Evolutionary conservation across 192 early-diverging fungal genomes (phyloP).

Genomic region (Gonapodya sp.): DNA sequence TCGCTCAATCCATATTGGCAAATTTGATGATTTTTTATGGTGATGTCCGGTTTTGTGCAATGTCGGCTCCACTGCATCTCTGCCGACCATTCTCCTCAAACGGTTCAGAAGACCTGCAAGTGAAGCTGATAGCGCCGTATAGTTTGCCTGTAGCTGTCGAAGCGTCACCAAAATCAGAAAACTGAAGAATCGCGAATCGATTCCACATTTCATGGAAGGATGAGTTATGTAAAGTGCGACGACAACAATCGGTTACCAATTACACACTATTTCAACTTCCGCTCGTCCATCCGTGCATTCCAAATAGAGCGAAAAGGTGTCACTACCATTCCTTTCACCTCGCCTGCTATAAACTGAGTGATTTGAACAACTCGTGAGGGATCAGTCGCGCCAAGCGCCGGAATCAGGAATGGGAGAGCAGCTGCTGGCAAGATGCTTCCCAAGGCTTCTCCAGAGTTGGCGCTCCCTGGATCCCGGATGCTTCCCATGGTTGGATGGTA

Average conservation of each 20-base stretch:
- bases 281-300: not conserved
- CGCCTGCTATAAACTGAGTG: not conserved
- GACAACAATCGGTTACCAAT: too few species aligned
- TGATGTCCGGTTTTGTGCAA: not conserved
- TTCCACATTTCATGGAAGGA: not conserved
- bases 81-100: not conserved
- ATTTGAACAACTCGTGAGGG: not conserved
- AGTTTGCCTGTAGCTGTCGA: not conserved
- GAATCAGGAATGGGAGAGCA: not conserved
- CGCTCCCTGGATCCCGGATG: too few species aligned
- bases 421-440: not conserved
- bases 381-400: not conserved
- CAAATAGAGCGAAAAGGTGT: not conserved
- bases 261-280: not conserved
- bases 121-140: not conserved
- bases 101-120: not conserved
- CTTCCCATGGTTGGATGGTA: too few species aligned
- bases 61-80: not conserved
- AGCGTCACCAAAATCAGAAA: not conserved
- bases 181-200: not conserved
- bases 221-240: too few species aligned
- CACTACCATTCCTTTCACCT: not conserved
- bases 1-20: not conserved
- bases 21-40: not conserved
- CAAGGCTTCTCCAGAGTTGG: too few species aligned